These are phyloP conservation scores for Phialophora chinensis DNA, from an alignment of 2,329 filamentous ascomycete genomes.

Conservation along the genomic window DNA sequence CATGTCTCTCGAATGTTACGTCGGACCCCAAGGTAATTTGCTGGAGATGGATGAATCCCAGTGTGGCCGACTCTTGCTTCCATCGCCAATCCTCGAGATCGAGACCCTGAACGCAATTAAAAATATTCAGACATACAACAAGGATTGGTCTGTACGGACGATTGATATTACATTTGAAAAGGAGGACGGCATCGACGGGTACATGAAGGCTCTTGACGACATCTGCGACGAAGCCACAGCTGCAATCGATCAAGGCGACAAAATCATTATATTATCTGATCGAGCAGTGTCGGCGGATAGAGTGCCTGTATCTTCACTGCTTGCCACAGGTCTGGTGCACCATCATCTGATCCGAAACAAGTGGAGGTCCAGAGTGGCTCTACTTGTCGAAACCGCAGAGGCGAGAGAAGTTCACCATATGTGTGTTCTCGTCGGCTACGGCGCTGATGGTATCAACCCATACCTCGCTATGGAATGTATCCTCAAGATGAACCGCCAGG, in stretches of 20 bases:
- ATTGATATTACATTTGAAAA: slow-evolving; percentile 96
- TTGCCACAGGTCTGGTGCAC: slow-evolving; percentile 92
- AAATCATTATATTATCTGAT: slow-evolving; percentile 87
- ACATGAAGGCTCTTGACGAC: slow-evolving; percentile 82
- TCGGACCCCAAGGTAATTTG: slow-evolving; percentile 93
- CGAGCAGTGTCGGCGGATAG: slow-evolving; percentile 81
- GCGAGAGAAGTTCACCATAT: slow-evolving; percentile 98
- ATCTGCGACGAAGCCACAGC: slow-evolving; percentile 86
- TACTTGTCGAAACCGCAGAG: slow-evolving; percentile 91
- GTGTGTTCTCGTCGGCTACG: slow-evolving; percentile 96
- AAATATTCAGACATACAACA: slow-evolving; percentile 74
- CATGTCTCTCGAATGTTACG: slow-evolving; percentile 96
- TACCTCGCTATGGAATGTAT: slow-evolving; percentile 97
- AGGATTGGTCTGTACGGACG: slow-evolving; percentile 83
- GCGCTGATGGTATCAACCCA: slow-evolving; percentile 91
- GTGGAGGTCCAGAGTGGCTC: slow-evolving; percentile 85
- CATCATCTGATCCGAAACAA: slow-evolving; percentile 95
- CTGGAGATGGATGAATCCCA: slow-evolving; percentile 91
- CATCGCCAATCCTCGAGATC: slow-evolving; percentile 86
- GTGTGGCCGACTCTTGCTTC: slow-evolving; percentile 82
- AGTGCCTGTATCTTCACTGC: slow-evolving; percentile 81
- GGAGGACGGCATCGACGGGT: slow-evolving; percentile 78
- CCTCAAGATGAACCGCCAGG: slow-evolving; percentile 92
- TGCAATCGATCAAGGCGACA: slow-evolving; percentile 81
- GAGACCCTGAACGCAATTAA: slow-evolving; percentile 88